phyloP scores from a whole-genome alignment of 345 rosid genomes.

The Raphanus sativus region DNA sequence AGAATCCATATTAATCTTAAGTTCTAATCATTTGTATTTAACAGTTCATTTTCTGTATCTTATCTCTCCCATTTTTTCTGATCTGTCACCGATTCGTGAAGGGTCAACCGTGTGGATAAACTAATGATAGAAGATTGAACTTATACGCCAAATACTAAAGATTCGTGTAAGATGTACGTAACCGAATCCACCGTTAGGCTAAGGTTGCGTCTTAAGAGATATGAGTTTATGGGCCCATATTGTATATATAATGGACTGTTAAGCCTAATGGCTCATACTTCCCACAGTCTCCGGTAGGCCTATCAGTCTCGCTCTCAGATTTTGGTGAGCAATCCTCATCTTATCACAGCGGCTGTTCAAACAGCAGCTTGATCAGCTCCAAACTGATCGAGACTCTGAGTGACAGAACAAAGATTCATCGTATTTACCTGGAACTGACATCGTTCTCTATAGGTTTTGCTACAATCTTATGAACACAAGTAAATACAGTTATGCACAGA shows the following conservation, averaged over 20 bases:
- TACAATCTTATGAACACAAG: too few relatives aligned
- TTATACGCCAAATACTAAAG: conserved; percentile 1
- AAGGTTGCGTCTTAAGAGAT: not conserved
- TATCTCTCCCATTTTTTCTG: not conserved
- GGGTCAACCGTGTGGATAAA: conserved; percentile 1
- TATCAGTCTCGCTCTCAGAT: conserved; percentile 42
- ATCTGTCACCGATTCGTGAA: not conserved
- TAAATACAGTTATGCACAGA: too few relatives aligned
- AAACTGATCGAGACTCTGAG: conserved; percentile 22
- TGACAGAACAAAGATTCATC: too few relatives aligned
- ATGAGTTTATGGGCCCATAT: conserved; percentile 7
- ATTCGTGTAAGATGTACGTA: conserved; percentile 19
- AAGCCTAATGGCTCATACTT: conserved; percentile 7
- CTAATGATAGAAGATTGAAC: not conserved
- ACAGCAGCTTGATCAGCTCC: conserved; percentile 94
- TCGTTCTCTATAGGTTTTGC: too few relatives aligned
- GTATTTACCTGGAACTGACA: too few relatives aligned
- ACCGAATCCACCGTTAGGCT: conserved; percentile 21
- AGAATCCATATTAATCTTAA: not conserved
- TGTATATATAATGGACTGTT: not conserved
- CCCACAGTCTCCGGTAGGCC: not conserved
- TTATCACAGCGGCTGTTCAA: conserved; percentile 92
- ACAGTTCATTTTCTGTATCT: too few relatives aligned
- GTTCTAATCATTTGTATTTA: not conserved
- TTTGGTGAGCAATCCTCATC: conserved; percentile 83